Evolutionary conservation across 2,329 filamentous ascomycete genomes (phyloP), one percentile per base, ranked within the genome.

Genomic region (Aspergillus fumigatus): DNA sequence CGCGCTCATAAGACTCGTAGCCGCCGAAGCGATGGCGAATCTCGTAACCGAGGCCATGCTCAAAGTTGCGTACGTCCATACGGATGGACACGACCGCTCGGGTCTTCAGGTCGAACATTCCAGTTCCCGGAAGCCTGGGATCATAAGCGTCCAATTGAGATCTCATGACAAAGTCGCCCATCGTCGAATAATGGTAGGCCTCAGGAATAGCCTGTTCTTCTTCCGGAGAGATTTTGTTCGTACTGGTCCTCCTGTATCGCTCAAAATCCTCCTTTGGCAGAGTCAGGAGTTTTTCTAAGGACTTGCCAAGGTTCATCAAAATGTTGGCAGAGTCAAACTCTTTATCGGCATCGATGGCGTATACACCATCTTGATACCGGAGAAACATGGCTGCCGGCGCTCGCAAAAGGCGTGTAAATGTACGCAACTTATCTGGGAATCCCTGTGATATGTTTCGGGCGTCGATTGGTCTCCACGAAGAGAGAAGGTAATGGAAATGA

Each of bases 31-130:
- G 84, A 41, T 80, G 75, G 58, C 86, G 87, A 64, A 99, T 92
- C 73, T 99, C 90, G 71, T 99, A 99, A 2, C 90, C 92, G 11
- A 87, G 77, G 27, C 91, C 92, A 50, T 87, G 80, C 62, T 93
- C 81, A 67, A 88, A 90, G 19, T 88, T 83, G 4, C 71, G 66
- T 0, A 89, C 81, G 65, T 96, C 88, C 91, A 97, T 97, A 27
- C 94, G 90, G 60, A 99, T 90, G 0, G 90, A 88, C 4, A 97
- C 80, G 0, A 97, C 93, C 1, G 94, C 92, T 65, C 95, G 84
- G 0, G 94, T 99, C 77, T 99, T 99, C 58, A 99, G 77, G 73
- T 99, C 94, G 68, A 97, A 99, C 79, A 96, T 92, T 43, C 94
- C 94, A 4, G 88, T 89, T 0, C 94, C 94, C 0, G 93, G 94